phyloP scores from a whole-genome alignment of 2,329 filamentous ascomycete species.

The Colletotrichum echinochloae region DNA sequence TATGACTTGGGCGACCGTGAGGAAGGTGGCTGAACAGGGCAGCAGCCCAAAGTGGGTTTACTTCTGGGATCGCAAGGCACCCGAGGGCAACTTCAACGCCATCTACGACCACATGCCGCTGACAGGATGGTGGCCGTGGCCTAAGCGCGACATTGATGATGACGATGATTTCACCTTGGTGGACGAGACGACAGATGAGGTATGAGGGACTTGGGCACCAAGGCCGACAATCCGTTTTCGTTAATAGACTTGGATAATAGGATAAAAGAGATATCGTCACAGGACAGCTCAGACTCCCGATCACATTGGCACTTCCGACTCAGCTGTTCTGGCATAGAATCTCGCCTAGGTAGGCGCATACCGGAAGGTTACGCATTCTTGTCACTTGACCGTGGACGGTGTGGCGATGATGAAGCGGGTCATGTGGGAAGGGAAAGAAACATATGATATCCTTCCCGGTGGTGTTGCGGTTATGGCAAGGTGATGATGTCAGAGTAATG shows the following conservation, averaged over 20 bases:
- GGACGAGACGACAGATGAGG: neutral
- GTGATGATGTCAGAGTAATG: neutral
- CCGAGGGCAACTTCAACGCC: slow-evolving; percentile 2
- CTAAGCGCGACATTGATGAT: neutral
- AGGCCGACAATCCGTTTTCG: too few species aligned
- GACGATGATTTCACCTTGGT: neutral
- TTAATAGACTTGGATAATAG: too few species aligned
- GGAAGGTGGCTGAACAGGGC: rapidly evolving
- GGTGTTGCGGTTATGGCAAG: too few species aligned
- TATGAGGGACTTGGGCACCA: neutral
- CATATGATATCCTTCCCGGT: neutral
- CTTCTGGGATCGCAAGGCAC: neutral
- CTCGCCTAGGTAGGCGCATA: neutral
- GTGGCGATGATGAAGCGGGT: neutral
- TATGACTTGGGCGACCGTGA: neutral
- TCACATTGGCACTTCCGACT: neutral
- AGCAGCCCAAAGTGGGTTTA: neutral
- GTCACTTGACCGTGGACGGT: neutral
- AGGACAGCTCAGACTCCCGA: neutral
- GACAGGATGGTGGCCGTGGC: slow-evolving; percentile 39
- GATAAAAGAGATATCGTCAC: rapidly evolving
- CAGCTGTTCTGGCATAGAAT: neutral
- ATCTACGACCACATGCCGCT: slow-evolving; percentile 35
- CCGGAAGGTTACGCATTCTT: neutral
- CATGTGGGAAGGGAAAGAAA: neutral